phyloP scores from a whole-genome alignment of 2,329 filamentous ascomycete species.

The Colletotrichum truncatum region DNA sequence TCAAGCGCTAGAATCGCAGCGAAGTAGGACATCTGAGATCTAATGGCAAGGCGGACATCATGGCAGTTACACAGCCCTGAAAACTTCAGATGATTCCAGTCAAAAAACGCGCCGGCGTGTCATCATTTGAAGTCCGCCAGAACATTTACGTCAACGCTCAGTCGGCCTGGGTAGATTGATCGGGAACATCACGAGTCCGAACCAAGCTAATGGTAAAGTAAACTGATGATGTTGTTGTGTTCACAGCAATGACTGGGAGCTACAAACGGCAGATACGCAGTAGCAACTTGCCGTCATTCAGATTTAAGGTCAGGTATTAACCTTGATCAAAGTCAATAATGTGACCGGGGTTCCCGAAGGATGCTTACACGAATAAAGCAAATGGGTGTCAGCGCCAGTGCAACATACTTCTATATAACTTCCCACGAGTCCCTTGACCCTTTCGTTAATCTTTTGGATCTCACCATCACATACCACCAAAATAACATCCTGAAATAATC shows the following conservation, averaged over 20 bases:
- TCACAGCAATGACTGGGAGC: neutral
- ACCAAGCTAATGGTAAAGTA: neutral
- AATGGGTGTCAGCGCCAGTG: too few relatives aligned
- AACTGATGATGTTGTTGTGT: neutral
- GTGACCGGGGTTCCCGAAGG: too few relatives aligned
- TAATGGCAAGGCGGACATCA: too few relatives aligned
- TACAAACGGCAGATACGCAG: too few relatives aligned
- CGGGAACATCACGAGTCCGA: neutral
- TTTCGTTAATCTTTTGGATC: too few relatives aligned
- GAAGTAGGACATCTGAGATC: neutral
- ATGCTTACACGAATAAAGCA: too few relatives aligned
- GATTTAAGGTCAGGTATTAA: too few relatives aligned
- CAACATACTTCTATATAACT: too few relatives aligned
- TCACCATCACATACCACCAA: neutral
- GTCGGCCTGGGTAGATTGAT: neutral
- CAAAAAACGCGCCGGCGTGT: neutral
- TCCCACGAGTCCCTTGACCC: too few relatives aligned
- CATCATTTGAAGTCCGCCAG: neutral
- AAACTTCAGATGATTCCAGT: neutral
- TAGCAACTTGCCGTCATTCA: too few relatives aligned
- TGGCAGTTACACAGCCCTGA: neutral
- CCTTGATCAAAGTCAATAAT: too few relatives aligned
- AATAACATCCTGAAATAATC: too few relatives aligned
- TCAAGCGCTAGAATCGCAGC: neutral
- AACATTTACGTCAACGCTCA: slow-evolving; percentile 2